phyloP scores from a whole-genome alignment of 2,329 filamentous ascomycete species.

The Clonostachys solani region DNA sequence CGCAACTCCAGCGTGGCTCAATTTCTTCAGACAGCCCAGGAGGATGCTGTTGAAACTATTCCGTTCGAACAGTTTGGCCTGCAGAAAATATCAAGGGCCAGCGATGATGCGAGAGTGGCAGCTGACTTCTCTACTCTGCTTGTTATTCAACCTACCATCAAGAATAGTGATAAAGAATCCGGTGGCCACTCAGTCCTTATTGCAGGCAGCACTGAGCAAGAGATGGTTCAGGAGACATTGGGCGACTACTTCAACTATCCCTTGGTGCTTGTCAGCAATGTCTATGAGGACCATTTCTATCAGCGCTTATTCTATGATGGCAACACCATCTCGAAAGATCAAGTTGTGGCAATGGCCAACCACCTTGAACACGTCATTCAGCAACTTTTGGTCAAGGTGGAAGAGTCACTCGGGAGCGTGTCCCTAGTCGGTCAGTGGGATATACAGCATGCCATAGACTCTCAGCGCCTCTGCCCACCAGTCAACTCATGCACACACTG shows the following conservation, averaged over 20 bases:
- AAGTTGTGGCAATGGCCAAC: neutral
- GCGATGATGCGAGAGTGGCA: slow-evolving; percentile 3
- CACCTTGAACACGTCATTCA: slow-evolving; percentile 1
- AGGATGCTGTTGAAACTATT: slow-evolving; percentile 1
- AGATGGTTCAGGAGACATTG: neutral
- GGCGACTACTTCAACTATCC: neutral
- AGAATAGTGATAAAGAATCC: too few species aligned
- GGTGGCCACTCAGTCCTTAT: neutral
- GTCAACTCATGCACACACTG: neutral
- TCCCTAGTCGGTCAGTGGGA: neutral
- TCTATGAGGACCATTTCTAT: neutral
- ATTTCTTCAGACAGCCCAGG: slow-evolving; percentile 15
- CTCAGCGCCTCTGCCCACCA: neutral
- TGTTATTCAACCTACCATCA: slow-evolving; percentile 9
- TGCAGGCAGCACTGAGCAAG: neutral
- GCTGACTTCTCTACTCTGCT: slow-evolving; percentile 12
- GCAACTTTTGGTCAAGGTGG: neutral
- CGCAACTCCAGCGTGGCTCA: neutral
- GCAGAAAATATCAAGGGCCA: slow-evolving; percentile 3
- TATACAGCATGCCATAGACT: slow-evolving; percentile 6
- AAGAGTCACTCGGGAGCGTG: neutral
- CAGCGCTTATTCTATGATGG: neutral
- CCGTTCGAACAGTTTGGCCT: slow-evolving; percentile 4
- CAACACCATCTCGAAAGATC: neutral
- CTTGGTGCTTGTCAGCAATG: neutral